Base-by-base conservation (phyloP, 2,329 filamentous ascomycete species). In the Aureobasidium sp. region DNA sequence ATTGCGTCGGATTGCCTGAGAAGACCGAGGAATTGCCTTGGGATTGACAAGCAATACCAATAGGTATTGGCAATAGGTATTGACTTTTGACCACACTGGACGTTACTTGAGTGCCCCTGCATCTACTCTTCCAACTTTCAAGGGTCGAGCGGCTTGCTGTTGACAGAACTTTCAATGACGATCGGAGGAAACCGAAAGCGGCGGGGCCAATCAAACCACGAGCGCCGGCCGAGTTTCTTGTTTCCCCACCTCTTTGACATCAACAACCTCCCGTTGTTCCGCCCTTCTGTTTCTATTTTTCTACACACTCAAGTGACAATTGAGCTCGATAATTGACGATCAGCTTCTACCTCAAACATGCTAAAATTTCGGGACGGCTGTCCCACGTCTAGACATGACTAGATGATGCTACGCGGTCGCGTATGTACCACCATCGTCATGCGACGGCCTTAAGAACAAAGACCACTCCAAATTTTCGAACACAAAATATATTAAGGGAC, bases 391-490 rank as follows among this genome's bases (percentile, higher is more conserved):
- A 15, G 23, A 42, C 23, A n/a, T 29, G 15, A 29, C 54, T 31
- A 45, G 27, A 25, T 25, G 15, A 40, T 58, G 54, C 54, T 15
- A 27, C 9, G 8, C 2, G 8, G 13, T 43, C 54, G 40, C 27
- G 38, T 33, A 31, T 11, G 54, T 45, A 45, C 38, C 25, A 58
- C 54, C 31, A 29, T 29, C 38, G 27, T 58, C 54, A 58, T 43
- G 40, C 27, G 54, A 58, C 20, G 54, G 40, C 31, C 27, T 58
- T 15, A 7, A 16, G 54, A 58, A 58, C 54, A 58, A 58, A 58
- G 53, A 58, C 54, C 16, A 4, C 23, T 20, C 23, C 38, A 16
- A 45, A 45, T 33, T 58, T 56, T 16, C n/a, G n/a, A 25, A 27
- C 13, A 25, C 20, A 9, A 16, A 43, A 58, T 58, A 45, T 33